A percentile compares a stretch with the other conserved stretches of the same genome.
These are phyloP conservation scores for Pythium biforme DNA, from an alignment of 352 stramenopile species.

Conservation along the genomic window DNA sequence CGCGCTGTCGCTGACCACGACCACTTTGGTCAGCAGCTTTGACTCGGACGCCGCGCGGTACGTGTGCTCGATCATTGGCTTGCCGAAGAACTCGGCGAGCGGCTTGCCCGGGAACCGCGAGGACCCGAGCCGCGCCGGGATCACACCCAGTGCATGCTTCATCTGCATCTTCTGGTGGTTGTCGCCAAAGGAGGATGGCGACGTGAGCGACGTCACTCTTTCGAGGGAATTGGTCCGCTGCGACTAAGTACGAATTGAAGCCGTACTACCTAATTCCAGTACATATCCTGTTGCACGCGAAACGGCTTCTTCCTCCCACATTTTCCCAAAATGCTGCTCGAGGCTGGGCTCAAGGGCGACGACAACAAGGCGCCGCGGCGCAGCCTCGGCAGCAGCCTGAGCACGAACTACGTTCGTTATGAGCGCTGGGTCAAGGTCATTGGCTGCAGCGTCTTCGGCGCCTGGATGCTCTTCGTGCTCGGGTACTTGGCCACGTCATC, in stretches of 20 bases:
- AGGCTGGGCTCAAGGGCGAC: constrained; percentile 55
- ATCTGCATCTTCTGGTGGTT: constrained; percentile 26
- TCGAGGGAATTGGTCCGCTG: background rate
- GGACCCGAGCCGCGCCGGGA: constrained; percentile 70
- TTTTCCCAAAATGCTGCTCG: constrained; percentile 44
- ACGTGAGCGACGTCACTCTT: constrained; percentile 2
- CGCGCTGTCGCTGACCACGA: constrained; percentile 78
- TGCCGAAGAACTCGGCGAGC: constrained; percentile 73
- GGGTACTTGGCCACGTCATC: constrained; percentile 36
- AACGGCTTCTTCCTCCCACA: constrained; percentile 4
- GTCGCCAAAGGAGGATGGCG: background rate
- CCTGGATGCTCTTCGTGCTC: constrained; percentile 64
- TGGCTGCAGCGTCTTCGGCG: constrained; percentile 43
- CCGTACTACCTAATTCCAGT: constrained; percentile 3
- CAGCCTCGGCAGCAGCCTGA: constrained; percentile 25
- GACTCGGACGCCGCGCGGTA: constrained; percentile 54
- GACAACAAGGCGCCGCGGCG: constrained; percentile 45
- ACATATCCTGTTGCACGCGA: constrained; percentile 3
- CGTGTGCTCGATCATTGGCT: constrained; percentile 85
- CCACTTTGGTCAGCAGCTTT: constrained; percentile 60
- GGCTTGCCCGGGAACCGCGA: constrained; percentile 80
- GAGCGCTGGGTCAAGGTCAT: constrained; percentile 67
- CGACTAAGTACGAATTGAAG: constrained; percentile 3
- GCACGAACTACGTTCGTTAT: constrained; percentile 35
- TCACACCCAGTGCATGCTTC: constrained; percentile 75